phyloP scores from a whole-genome alignment of 2,329 filamentous ascomycete species.

The Xylaria sp. region DNA sequence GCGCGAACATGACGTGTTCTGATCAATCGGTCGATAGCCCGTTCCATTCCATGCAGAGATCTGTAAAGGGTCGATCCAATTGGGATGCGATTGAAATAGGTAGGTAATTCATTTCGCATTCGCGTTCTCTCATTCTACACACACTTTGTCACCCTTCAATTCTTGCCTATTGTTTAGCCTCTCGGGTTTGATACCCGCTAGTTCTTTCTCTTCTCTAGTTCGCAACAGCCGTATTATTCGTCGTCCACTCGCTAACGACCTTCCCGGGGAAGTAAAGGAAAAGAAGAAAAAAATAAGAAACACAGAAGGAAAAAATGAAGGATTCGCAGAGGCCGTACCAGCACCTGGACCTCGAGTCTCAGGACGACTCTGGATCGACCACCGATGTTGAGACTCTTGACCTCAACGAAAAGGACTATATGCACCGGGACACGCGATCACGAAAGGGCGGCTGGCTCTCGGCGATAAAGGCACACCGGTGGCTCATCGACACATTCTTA shows the following conservation, averaged over 20 bases:
- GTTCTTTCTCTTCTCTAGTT: too few relatives aligned
- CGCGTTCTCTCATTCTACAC: not conserved
- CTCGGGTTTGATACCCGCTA: not conserved
- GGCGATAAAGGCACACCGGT: conserved; percentile 28
- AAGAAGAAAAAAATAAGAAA: not conserved
- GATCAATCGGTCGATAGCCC: not conserved
- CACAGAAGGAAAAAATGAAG: too few relatives aligned
- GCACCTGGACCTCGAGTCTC: conserved; percentile 26
- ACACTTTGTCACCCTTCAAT: not conserved
- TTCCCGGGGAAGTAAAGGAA: not conserved
- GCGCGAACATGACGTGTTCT: not conserved
- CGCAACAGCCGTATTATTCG: not conserved
- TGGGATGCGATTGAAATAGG: not conserved
- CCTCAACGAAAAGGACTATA: conserved; percentile 35
- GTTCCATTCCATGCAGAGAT: too few relatives aligned
- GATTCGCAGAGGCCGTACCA: conserved; percentile 13
- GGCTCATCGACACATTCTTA: conserved; percentile 41
- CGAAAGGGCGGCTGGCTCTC: conserved; percentile 19
- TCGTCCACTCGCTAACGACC: conserved; percentile 5
- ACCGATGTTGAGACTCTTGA: conserved; percentile 35
- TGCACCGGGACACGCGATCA: conserved; percentile 17
- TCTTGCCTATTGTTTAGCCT: not conserved
- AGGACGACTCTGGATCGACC: conserved; percentile 29
- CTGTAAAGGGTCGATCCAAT: not conserved
- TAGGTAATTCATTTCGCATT: not conserved